A percentile compares a stretch with the other conserved stretches of the same genome.
Evolutionary conservation across 805 yeast species (phyloP).

Genomic region (Grigorovia humatica): DNA sequence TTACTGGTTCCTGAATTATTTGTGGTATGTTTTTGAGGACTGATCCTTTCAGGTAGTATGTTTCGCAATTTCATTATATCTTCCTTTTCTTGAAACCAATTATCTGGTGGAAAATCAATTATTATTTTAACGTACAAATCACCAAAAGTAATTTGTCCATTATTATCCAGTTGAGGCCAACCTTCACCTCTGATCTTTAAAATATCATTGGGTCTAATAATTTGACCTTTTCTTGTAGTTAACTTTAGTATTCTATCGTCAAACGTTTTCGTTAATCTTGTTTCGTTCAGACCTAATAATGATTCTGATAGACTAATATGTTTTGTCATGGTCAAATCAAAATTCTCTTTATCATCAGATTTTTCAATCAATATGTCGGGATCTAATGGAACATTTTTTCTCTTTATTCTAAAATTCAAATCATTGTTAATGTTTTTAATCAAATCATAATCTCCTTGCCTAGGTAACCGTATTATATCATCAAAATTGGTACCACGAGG

Average conservation of each 20-base stretch:
- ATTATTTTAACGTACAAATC: conserved; percentile 61
- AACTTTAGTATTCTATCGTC: conserved; percentile 69
- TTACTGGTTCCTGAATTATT: neutral
- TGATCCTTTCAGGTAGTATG: conserved; percentile 36
- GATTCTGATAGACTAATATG: conserved; percentile 68
- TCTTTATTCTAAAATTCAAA: conserved; percentile 50
- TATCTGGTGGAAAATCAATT: conserved; percentile 73
- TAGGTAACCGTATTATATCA: conserved; percentile 49
- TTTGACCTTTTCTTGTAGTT: conserved; percentile 66
- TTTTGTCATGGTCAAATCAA: conserved; percentile 53
- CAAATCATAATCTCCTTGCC: conserved; percentile 69
- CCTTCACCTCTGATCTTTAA: conserved; percentile 65
- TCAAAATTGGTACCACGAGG: conserved; percentile 58
- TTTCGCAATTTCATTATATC: conserved; percentile 48
- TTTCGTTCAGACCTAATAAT: conserved; percentile 65
- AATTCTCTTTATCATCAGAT: neutral
- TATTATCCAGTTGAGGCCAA: conserved; percentile 48
- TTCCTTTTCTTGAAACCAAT: conserved; percentile 70
- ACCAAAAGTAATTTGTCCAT: conserved; percentile 34
- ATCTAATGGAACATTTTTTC: conserved; percentile 27
- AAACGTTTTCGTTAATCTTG: conserved; percentile 54
- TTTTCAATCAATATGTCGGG: neutral
- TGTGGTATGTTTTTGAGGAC: neutral
- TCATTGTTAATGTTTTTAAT: conserved; percentile 65
- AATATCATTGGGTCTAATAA: conserved; percentile 64